These are phyloP conservation scores for Zymoseptoria pseudotritici DNA, from an alignment of 2,329 filamentous ascomycete genomes.

Conservation along the genomic window DNA sequence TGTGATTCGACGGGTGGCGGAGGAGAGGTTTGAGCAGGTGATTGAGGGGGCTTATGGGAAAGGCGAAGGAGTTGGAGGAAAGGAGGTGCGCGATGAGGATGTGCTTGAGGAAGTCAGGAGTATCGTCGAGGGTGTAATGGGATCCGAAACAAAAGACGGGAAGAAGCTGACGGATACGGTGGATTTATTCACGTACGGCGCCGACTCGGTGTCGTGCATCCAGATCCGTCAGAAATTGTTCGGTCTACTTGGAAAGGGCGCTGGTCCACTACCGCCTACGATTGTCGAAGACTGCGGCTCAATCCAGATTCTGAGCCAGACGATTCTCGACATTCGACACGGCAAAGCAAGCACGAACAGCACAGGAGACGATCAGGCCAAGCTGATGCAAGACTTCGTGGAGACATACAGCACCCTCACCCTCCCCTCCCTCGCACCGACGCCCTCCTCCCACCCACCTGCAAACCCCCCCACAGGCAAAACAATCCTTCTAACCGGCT, in stretches of 20 bases:
- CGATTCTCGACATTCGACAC: slow-evolving; percentile 34
- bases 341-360: slow-evolving; percentile 24
- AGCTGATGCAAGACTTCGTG: slow-evolving; percentile 41
- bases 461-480: neutral
- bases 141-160: neutral
- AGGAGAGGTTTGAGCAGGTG: slow-evolving; percentile 40
- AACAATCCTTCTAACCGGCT: slow-evolving; percentile 40
- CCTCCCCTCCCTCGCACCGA: neutral
- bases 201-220: slow-evolving; percentile 54
- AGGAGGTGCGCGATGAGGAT: slow-evolving; percentile 26
- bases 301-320: slow-evolving; percentile 36
- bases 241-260: slow-evolving; percentile 29
- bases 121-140: slow-evolving; percentile 21
- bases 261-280: slow-evolving; percentile 45
- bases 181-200: slow-evolving; percentile 52
- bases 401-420: slow-evolving; percentile 35
- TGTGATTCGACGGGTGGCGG: slow-evolving; percentile 45
- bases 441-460: neutral
- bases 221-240: slow-evolving; percentile 40
- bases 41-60: slow-evolving; percentile 43
- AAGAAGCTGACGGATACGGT: slow-evolving; percentile 15
- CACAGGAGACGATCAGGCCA: slow-evolving; percentile 30
- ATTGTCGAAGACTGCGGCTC: slow-evolving; percentile 55
- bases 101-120: slow-evolving; percentile 28
- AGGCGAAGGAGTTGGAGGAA: slow-evolving; percentile 14